Evolutionary conservation across 345 rosid species (phyloP), one percentile per base, ranked within the genome.

Genomic region (Turritis glabra): DNA sequence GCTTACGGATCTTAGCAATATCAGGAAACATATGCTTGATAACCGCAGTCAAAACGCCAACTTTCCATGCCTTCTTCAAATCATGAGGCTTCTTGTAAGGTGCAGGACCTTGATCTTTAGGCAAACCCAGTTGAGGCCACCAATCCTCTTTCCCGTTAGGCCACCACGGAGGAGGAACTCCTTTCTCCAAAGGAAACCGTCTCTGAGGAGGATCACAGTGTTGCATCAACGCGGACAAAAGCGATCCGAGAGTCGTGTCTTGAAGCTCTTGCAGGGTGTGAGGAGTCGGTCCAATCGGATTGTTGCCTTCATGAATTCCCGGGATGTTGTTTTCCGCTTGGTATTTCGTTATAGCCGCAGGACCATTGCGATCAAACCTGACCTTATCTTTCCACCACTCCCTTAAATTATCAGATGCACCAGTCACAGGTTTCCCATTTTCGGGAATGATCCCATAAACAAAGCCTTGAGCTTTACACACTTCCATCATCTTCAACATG

Each of bases 301-400:
- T 81, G 77, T 69, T 84, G 9, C 90, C 90, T 7, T 90, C 85
- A 54, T 74, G 87, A 40, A 55, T 74, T 66, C 84, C 83, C 3
- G 87, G 65, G 44, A 78, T 90, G 38, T 87, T 74, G 79, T 87
- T 85, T 40, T 95, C 98, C 2, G 94, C 90, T 71, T 89, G 94
- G 72, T 90, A 85, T 65, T 92, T 95, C 0, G 82, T 67, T 47
- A 95, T 92, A 15, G 99, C 98, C 0, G 97, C 98, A 0, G 98
- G 99, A 27, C 99, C 99, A 55, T 95, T 95, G 79, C 87, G 94
- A 80, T 95, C 99, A 19, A 92, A 95, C 83, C 89, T 89, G 27
- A 95, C 99, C 80, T 90, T 92, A 79, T 95, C 99, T 77, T 95
- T 95, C 99, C 99, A 95, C 99, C 99, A 95, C 80, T 96, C 98